Evolutionary conservation across 805 yeast species (phyloP).

Genomic region (Yamadazyma paraphyllophila): DNA sequence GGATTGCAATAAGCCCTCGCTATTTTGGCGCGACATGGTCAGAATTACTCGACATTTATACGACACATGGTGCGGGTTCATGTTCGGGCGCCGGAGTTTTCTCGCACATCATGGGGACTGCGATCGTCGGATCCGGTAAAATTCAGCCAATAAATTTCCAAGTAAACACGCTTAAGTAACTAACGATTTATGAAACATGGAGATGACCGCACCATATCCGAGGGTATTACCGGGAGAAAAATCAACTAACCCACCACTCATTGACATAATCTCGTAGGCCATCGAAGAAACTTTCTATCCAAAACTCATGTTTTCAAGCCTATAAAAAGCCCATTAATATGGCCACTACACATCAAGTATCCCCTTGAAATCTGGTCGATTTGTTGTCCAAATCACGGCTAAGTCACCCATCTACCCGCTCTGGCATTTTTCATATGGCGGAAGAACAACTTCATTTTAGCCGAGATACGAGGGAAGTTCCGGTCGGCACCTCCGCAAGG

Average conservation of each 20-base stretch:
- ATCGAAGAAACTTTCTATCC: no score
- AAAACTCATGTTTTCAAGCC: no score
- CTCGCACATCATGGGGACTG: conserved; percentile 4
- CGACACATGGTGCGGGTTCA: background rate
- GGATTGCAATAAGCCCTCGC: no score
- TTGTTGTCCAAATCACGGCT: background rate
- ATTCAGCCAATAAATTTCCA: conserved; percentile 5
- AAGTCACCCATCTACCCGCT: background rate
- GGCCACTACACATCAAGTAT: background rate
- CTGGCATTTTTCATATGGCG: background rate
- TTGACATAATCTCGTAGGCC: no score
- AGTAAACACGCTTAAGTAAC: conserved; percentile 4
- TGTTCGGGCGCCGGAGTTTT: conserved; percentile 7
- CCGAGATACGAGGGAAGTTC: conserved; percentile 5
- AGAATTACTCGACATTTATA: background rate
- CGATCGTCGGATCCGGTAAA: conserved; percentile 11
- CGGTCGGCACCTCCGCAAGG: conserved; percentile 6
- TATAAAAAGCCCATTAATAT: background rate
- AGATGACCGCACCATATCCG: conserved; percentile 5
- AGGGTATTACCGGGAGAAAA: conserved; percentile 3
- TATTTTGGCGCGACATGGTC: no score
- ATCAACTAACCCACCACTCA: background rate
- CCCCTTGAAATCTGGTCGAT: background rate
- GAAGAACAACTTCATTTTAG: background rate
- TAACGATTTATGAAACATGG: conserved; percentile 8